Base-by-base conservation (phyloP, 768 basidiomycete species). In the Exsudoporus frostii region DNA sequence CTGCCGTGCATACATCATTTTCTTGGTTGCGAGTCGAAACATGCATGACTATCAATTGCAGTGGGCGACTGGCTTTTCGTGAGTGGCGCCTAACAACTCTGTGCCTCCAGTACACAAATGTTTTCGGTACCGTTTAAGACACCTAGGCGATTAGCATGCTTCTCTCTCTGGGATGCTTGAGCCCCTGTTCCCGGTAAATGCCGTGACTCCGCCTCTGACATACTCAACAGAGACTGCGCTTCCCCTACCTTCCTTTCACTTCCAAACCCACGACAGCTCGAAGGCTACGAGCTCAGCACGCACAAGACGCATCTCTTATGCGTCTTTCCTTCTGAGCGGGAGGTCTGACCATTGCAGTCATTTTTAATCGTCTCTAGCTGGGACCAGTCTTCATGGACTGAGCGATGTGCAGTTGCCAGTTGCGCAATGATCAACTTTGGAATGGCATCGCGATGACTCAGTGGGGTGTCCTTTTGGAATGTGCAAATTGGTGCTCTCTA, bases 281-380 rank as follows among this genome's bases (percentile, higher is more conserved):
- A 65, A 68, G 51, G 66, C 62, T 60, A 42, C 62, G 59, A 57
- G 53, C 66, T 65, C 64, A 56, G 45, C 45, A 63, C 66, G 55
- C 47, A 68, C 66, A 53, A 40, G 62, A 53, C 33, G 45, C 24
- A 51, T 49, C 15, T 15, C 11, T n/a, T 8, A 44, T 51, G 52
- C 41, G 50, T 58, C 62, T 62, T 48, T 58, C 27, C 46, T 68
- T 45, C 54, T 62, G 70, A 66, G 68, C 63, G 62, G 67, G 62
- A 65, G 64, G 67, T 69, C 64, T 69, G 67, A 69, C 59, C 47
- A 45, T 61, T 51, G 22, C 52, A 45, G 59, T 61, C 65, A 61
- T 50, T 62, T 57, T 57, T 53, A 58, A 69, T 60, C 41, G 65
- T 65, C 64, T 56, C 68, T 60, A 59, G 48, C 59, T 7, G 59